Evolutionary conservation across 2,329 filamentous ascomycete species (phyloP).

Genomic region (Thelonectria blattea): DNA sequence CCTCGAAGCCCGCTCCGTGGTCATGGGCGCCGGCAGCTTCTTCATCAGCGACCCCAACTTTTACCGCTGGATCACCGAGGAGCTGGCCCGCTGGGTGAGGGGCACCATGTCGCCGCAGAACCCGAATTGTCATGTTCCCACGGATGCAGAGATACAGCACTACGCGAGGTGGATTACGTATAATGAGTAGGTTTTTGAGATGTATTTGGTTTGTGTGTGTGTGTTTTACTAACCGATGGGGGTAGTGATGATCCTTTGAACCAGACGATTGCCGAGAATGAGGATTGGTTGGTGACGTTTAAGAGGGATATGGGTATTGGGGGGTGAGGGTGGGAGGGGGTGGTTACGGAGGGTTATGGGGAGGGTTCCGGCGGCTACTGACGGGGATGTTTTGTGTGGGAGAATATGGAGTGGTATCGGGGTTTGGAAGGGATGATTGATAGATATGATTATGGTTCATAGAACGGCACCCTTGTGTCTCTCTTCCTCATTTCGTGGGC

Average conservation of each 20-base stretch:
- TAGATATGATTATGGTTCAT: too few relatives aligned
- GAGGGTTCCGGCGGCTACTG: neutral
- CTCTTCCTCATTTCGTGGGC: too few relatives aligned
- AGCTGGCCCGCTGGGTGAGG: constrained; percentile 23
- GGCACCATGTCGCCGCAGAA: constrained; percentile 30
- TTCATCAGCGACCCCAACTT: constrained; percentile 27
- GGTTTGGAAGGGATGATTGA: too few relatives aligned
- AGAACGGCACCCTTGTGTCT: too few relatives aligned
- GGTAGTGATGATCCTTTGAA: constrained; percentile 26
- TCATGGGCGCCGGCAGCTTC: constrained; percentile 19
- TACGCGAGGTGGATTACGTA: constrained; percentile 26
- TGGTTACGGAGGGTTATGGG: neutral
- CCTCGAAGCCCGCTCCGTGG: constrained; percentile 17
- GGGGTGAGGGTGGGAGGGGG: neutral
- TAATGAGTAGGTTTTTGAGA: constrained; percentile 20
- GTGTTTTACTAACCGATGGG: neutral
- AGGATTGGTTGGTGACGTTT: constrained; percentile 21
- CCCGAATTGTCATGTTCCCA: constrained; percentile 23
- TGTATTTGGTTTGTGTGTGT: neutral
- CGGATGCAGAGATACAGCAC: constrained; percentile 27
- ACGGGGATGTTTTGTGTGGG: neutral
- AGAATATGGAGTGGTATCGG: too few relatives aligned
- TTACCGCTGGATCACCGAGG: constrained; percentile 21
- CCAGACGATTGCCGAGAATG: constrained; percentile 25
- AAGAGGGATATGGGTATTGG: constrained; percentile 21